Base-by-base conservation (phyloP, 2,329 filamentous ascomycete genomes). In the Didymella pomorum region DNA sequence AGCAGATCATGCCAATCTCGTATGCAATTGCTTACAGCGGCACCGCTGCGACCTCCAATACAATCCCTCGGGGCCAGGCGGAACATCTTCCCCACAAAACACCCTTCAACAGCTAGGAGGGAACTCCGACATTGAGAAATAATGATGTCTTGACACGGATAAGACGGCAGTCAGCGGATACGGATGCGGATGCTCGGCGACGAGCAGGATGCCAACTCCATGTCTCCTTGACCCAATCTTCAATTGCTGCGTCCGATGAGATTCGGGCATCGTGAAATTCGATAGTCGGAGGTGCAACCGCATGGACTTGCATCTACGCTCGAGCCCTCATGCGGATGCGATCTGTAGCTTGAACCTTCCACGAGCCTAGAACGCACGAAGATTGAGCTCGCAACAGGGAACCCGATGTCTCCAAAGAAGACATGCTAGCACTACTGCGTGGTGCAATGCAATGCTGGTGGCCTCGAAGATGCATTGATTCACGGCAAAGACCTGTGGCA, bases 141-240 rank as follows among this genome's bases (percentile, higher is more conserved):
- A 16, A 52, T 51, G 51, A 59, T 43, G 41, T 49, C 25, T 54
- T 50, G 39, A 41, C 16, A 4, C 56, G 56, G 56, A 8, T 58
- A 54, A 41, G 16, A 42, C 56, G 56, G 56, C 39, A 58, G n/a
- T 23, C 31, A 46, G 33, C 39, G 39, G 25, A 41, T 44, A 23
- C 3, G 20, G 20, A 23, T 21, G 10, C 11, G 18, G 11, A 41
- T 23, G 12, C n/a, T 42, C 31, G 25, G 33, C 18, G 25, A 35
- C 9, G 14, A 46, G n/a, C 25, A 33, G n/a, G 26, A 9, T 37
- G 25, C 46, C 39, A 41, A 6, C n/a, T 29, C 14, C 8, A 20
- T 37, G 37, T 49, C 23, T 39, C 37, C 20, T 46, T 28, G 25
- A 47, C 12, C 28, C 44, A 43, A 31, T 33, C 0, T 39, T 45